Conservation (phyloP, 306 rosid species). For the Arachis stenosperma region DNA sequence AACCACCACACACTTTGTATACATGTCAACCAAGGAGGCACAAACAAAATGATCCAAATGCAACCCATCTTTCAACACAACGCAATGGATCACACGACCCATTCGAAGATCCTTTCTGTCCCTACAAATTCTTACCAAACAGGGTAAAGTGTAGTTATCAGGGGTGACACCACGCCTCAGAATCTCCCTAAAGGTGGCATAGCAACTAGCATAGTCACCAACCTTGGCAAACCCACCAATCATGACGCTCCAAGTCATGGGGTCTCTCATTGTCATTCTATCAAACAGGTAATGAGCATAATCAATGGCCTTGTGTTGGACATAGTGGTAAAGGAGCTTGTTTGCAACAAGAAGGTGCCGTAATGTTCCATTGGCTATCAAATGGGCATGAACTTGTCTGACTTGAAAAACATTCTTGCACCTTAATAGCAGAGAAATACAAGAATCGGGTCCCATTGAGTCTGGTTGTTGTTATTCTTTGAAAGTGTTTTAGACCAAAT, state of each 20-base stretch:
- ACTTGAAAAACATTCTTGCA: constrained; percentile 58
- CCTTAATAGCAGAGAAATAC: constrained; percentile 46
- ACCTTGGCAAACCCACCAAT: constrained; percentile 68
- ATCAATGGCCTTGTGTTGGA: constrained; percentile 46
- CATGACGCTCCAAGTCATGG: constrained; percentile 69
- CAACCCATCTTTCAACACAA: constrained; percentile 61
- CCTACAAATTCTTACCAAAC: constrained; percentile 63
- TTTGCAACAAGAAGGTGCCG: constrained; percentile 59
- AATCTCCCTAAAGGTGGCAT: constrained; percentile 64
- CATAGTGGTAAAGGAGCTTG: constrained; percentile 67
- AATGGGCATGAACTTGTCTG: constrained; percentile 64
- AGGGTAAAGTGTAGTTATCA: constrained; percentile 71
- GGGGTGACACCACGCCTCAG: constrained; percentile 47
- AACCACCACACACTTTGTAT: constrained; percentile 56
- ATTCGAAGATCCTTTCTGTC: constrained; percentile 53
- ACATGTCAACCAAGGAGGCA: constrained; percentile 73
- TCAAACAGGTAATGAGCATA: constrained; percentile 60
- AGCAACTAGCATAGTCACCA: constrained; percentile 56
- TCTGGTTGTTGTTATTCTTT: neutral
- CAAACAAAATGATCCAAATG: constrained; percentile 57
- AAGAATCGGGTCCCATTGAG: constrained; percentile 47
- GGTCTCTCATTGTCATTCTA: constrained; percentile 52
- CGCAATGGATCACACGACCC: constrained; percentile 59
- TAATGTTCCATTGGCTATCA: constrained; percentile 49
- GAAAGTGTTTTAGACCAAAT: neutral